Conservation (phyloP, 768 basidiomycete species). For the Amanita inopinata region DNA sequence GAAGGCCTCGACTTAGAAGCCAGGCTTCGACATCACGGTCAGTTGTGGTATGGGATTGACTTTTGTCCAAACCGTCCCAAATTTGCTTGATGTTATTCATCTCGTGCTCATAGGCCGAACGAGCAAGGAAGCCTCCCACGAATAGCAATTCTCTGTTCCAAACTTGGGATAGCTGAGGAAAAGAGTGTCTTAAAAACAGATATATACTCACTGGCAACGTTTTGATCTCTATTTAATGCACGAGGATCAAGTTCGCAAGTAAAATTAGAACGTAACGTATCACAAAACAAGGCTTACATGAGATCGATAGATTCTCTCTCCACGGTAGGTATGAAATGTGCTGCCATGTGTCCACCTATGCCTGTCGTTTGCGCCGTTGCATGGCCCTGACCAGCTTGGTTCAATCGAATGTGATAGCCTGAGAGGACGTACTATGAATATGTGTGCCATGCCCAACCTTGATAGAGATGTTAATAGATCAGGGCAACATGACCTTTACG, state of each 20-base stretch:
- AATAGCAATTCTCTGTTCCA: slow-evolving; percentile 90
- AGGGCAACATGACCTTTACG: slow-evolving; percentile 12
- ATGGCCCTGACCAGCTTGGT: slow-evolving; percentile 49
- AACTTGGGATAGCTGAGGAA: slow-evolving; percentile 27
- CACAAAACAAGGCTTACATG: slow-evolving; percentile 39
- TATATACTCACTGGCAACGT: slow-evolving; percentile 53
- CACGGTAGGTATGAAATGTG: slow-evolving; percentile 91
- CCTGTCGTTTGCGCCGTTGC: slow-evolving; percentile 92
- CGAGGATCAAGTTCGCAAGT: slow-evolving; percentile 2
- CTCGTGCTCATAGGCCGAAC: slow-evolving; percentile 81
- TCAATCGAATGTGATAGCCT: background rate
- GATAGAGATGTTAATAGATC: slow-evolving; percentile 3
- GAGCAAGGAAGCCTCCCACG: slow-evolving; percentile 74
- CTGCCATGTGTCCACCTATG: slow-evolving; percentile 50
- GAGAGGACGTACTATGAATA: slow-evolving; percentile 65
- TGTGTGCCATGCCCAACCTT: slow-evolving; percentile 57
- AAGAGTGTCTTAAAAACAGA: slow-evolving; percentile 5
- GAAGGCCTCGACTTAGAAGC: slow-evolving; percentile 56
- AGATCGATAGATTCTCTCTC: slow-evolving; percentile 91
- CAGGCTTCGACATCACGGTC: slow-evolving; percentile 36
- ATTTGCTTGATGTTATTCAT: slow-evolving; percentile 46
- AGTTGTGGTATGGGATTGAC: slow-evolving; percentile 17
- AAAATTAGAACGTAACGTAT: background rate
- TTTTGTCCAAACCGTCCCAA: slow-evolving; percentile 44
- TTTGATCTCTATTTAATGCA: slow-evolving; percentile 54